These are phyloP conservation scores for Exophiala mesophila DNA, from an alignment of 2,329 filamentous ascomycete genomes.

Conservation along the genomic window DNA sequence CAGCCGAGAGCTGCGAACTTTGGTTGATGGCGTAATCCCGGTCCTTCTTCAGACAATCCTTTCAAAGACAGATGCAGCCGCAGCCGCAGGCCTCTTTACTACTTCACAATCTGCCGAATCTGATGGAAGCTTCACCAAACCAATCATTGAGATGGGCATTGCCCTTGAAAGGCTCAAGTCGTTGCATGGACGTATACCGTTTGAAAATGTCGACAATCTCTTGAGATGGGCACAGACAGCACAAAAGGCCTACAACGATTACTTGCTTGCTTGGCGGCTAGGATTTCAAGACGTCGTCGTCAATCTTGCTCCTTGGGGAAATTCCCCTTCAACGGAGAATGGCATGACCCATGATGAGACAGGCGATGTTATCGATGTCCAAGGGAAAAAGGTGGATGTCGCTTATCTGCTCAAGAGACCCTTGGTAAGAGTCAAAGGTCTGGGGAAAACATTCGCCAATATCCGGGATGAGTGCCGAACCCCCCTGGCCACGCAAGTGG, in stretches of 20 bases:
- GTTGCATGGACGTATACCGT: conserved; percentile 73
- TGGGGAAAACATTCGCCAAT: conserved; percentile 74
- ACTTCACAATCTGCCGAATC: conserved; percentile 50
- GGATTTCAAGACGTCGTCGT: conserved; percentile 94
- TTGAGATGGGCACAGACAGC: conserved; percentile 76
- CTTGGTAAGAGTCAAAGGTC: conserved; percentile 78
- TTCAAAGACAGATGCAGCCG: conserved; percentile 61
- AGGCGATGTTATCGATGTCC: conserved; percentile 60
- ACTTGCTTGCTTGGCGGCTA: conserved; percentile 81
- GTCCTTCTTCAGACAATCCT: conserved; percentile 83
- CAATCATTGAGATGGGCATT: conserved; percentile 91
- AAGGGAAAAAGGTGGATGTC: conserved; percentile 89
- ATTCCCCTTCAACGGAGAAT: conserved; percentile 46
- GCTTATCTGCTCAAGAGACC: conserved; percentile 88
- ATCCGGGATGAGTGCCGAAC: conserved; percentile 36
- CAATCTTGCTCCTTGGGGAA: conserved; percentile 75
- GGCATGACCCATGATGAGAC: conserved; percentile 54
- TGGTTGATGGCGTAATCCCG: conserved; percentile 92
- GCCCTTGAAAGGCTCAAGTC: conserved; percentile 77
- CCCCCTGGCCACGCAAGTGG: conserved; percentile 54
- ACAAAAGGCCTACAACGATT: conserved; percentile 74
- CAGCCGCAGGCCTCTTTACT: conserved; percentile 64
- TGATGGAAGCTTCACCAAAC: conserved; percentile 66
- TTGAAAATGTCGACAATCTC: conserved; percentile 65
- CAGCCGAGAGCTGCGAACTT: conserved; percentile 80